phyloP scores from a whole-genome alignment of 176 grass and related monocot genomes.

The Coix lacrymajobi region DNA sequence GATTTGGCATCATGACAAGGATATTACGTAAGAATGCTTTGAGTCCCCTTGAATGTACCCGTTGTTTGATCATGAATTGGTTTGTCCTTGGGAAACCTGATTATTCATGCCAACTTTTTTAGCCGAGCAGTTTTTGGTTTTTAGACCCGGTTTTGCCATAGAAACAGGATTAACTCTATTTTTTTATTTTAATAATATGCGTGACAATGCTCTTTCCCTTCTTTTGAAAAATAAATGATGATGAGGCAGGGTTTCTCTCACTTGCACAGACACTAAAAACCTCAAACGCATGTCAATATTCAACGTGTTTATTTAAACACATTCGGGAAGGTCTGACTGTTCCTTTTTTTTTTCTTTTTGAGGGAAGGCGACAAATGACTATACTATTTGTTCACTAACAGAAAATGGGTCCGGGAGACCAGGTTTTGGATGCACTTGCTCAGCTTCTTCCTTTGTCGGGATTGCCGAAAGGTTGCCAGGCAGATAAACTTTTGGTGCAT shows the following conservation, averaged over 20 bases:
- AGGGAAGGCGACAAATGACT: not conserved
- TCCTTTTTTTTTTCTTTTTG: not conserved
- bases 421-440: constrained; percentile 8
- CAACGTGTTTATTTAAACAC: not conserved
- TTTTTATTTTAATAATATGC: too few relatives aligned
- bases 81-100: not conserved
- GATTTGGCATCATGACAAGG: constrained; percentile 1
- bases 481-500: not conserved
- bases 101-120: not conserved
- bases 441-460: constrained; percentile 11
- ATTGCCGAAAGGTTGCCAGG: not conserved
- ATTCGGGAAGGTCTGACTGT: not conserved
- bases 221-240: not conserved
- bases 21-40: not conserved
- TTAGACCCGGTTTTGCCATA: too few relatives aligned
- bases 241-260: not conserved
- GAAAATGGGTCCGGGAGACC: constrained; percentile 2
- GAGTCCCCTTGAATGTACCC: not conserved
- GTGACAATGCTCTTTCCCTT: too few relatives aligned
- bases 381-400: not conserved
- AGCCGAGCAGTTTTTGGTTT: not conserved
- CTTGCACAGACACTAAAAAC: not conserved
- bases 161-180: too few relatives aligned
- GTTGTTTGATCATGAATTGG: not conserved
- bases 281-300: not conserved